Evolutionary conservation across 805 yeast species (phyloP), one percentile per base, ranked within the genome.

Genomic region (Wickerhamomyces ciferrii): DNA sequence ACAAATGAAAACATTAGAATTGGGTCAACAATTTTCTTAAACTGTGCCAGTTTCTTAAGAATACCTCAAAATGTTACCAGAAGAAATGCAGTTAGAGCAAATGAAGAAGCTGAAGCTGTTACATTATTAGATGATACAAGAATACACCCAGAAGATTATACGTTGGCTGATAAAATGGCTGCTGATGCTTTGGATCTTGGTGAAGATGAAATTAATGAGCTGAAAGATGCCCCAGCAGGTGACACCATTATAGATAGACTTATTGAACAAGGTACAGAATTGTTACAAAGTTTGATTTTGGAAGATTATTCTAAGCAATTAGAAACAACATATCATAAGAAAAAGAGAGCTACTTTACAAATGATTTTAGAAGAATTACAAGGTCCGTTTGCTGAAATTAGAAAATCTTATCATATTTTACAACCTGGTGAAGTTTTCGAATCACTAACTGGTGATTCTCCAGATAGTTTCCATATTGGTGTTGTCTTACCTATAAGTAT

Each of bases 101-200:
- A 65, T 48, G 74, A 68, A 49, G 73, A 81, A 48, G 69, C 79
- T n/a, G 81, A 83, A 24, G 77, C 84, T 32, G 97, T 92, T 59
- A 60, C 62, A 2, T 72, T 85, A 39, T 74, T 94, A 54, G 99
- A 94, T 65, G 91, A 94, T 43, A 94, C 99, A 0, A 79, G 99
- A 69, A 90, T 94, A 41, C 99, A 94, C 59, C 98, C 98, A 8
- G 98, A 94, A 66, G 99, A 94, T 68, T 94, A 94, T 63, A 96
- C 88, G 53, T 74, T 94, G 55, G 98, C 97, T 3, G 80, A 94
- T 43, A 94, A 94, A 64, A 94, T 94, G 91, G 98, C 97, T 8
- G 94, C 96, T 2, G 99, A 94, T 71, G 98, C 99, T 2, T 75
- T 94, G 53, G 99, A 92, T 62, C 76, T 91, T 53, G 97, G 90